Percentiles rank a stretch among this genome's conserved stretches.
phyloP scores from a whole-genome alignment of 177 flowering plant genomes.

The Vitis hybrid region DNA sequence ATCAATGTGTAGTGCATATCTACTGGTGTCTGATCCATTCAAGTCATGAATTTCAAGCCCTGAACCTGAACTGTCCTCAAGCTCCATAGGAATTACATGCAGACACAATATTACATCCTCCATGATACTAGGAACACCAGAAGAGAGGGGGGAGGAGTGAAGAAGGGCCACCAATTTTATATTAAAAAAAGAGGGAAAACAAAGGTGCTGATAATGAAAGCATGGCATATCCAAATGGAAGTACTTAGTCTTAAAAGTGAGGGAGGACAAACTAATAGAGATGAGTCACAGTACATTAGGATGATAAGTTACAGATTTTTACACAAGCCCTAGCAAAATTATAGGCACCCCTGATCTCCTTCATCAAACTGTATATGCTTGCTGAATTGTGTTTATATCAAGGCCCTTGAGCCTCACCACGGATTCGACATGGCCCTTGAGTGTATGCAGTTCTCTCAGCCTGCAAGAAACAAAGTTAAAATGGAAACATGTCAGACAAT shows the following conservation, averaged over 20 bases:
- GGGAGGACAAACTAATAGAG: background rate
- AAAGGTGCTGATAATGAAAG: background rate
- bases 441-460: constrained; percentile 35
- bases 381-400: constrained; percentile 41
- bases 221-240: background rate
- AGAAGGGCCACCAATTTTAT: constrained; percentile 17
- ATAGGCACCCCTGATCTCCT: background rate
- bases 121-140: too few species aligned
- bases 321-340: background rate
- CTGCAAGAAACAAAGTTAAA: constrained; percentile 18
- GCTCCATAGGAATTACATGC: too few species aligned
- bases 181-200: background rate
- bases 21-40: too few species aligned
- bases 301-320: background rate
- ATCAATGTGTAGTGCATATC: too few species aligned
- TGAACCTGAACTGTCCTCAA: too few species aligned
- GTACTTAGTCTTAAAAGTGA: background rate
- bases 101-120: too few species aligned
- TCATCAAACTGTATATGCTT: constrained; percentile 32
- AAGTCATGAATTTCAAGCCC: too few species aligned
- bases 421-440: constrained; percentile 41
- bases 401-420: constrained; percentile 39
- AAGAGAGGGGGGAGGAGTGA: too few species aligned
- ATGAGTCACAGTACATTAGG: background rate
- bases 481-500: background rate